Evolutionary conservation across 352 stramenopile species (phyloP), one percentile per base, ranked within the genome.

Genomic region (Pythium diclinum): DNA sequence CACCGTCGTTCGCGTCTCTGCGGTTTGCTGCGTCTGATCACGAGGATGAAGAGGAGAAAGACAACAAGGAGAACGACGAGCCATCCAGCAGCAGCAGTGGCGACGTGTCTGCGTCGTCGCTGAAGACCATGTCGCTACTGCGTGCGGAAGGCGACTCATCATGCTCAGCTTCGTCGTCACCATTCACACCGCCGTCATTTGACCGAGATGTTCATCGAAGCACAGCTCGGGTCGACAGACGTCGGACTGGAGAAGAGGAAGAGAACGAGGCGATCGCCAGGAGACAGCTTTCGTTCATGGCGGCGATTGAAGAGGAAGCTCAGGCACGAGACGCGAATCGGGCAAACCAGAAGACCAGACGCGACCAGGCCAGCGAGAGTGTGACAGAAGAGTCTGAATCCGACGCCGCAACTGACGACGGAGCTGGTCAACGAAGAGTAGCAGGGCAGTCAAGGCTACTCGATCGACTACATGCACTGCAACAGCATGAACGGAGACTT

Each of bases 261-360:
- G 59, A 61, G n/a, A 51, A n/a, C 34, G 36, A 44, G 9, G 44
- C 59, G 23, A 81, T 87, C 56, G 61, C 76, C 2, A 57, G 62
- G 44, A 67, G 77, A 19, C 80, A 89, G 58, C 58, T 76, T 66
- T 73, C 69, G 30, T 89, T 89, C 51, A 61, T 84, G 48, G 71
- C 78, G 14, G 79, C 77, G 19, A 83, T 88, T 32, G 75, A 85
- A 61, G 75, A 78, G 8, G 76, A 85, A 51, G 73, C 75, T 0
- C 33, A 64, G 4, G 21, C 40, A 30, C 51, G 63, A 32, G 55
- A 63, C n/a, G 48, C 36, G 4, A 32, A 17, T n/a, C 13, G 11
- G 10, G 21, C 14, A 8, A 7, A 48, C 21, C n/a, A 60, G 44
- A 25, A 30, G n/a, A 28, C 3, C 44, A 11, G 2, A 30, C 44